Evolutionary conservation across 768 basidiomycete species (phyloP).

Genomic region (Strobilomyces confusus): DNA sequence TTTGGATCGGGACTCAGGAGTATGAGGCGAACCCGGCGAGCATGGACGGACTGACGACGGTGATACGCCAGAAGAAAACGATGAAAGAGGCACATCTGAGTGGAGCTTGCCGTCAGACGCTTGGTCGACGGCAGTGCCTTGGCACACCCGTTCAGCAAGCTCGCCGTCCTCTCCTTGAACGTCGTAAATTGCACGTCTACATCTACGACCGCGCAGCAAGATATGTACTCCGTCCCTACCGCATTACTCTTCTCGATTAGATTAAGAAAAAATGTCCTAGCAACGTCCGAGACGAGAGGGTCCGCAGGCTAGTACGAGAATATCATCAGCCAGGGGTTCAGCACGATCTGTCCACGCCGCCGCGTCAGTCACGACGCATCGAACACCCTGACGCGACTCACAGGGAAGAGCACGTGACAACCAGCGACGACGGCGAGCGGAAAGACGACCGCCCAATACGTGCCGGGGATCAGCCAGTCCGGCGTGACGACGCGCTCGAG

Average conservation of each 20-base stretch:
- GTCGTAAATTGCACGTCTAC: background rate
- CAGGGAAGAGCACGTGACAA: conserved; percentile 73
- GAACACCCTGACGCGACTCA: conserved; percentile 41
- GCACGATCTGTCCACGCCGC: conserved; percentile 50
- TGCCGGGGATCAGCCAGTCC: conserved; percentile 59
- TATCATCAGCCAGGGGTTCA: conserved; percentile 89
- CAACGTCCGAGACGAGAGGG: background rate
- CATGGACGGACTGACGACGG: too few relatives aligned
- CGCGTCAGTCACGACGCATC: background rate
- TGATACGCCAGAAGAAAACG: too few relatives aligned
- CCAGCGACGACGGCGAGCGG: conserved; percentile 68
- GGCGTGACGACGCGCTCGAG: conserved; percentile 48
- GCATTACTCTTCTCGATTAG: background rate
- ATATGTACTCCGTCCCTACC: background rate
- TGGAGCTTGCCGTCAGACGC: too few relatives aligned
- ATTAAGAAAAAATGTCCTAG: background rate
- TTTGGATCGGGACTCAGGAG: too few relatives aligned
- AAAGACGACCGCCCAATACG: conserved; percentile 73
- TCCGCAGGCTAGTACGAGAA: conserved; percentile 48
- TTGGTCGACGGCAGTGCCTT: too few relatives aligned
- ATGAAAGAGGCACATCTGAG: too few relatives aligned
- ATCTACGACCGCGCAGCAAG: background rate
- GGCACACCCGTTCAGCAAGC: too few relatives aligned
- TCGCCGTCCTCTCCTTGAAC: too few relatives aligned
- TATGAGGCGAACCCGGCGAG: too few relatives aligned